Evolutionary conservation across 139 green algal species (phyloP).

Genomic region (Chlamydomonas urium): DNA sequence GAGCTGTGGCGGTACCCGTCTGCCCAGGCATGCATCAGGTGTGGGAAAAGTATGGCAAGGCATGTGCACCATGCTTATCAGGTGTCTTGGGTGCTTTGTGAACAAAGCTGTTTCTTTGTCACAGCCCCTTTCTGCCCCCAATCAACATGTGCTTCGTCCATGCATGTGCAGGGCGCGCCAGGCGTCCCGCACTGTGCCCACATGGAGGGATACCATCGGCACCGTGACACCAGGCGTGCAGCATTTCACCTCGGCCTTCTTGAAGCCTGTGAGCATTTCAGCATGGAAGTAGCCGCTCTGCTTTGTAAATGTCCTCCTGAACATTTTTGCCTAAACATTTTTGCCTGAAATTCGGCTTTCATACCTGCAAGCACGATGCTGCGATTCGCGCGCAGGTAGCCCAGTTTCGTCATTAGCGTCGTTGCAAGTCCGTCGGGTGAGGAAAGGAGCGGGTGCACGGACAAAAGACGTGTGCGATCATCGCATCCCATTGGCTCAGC

Average conservation of each 20-base stretch:
- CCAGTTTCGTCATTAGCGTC: too few relatives aligned
- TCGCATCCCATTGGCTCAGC: too few relatives aligned
- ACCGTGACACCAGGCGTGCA: slow-evolving; percentile 62
- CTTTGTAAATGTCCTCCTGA: too few relatives aligned
- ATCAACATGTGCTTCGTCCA: not conserved
- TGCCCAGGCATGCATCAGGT: slow-evolving; percentile 29
- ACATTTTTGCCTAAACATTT: too few relatives aligned
- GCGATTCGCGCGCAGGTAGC: too few relatives aligned
- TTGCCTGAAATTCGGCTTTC: too few relatives aligned
- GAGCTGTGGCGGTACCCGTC: slow-evolving; percentile 76
- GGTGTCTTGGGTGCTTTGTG: not conserved
- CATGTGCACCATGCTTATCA: not conserved
- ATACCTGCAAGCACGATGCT: too few relatives aligned
- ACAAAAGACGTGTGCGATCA: too few relatives aligned
- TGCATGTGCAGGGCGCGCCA: slow-evolving; percentile 46
- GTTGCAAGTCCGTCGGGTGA: too few relatives aligned
- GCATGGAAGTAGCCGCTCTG: slow-evolving; percentile 48
- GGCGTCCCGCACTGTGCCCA: slow-evolving; percentile 42
- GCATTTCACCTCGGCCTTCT: slow-evolving; percentile 55
- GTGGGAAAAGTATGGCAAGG: not conserved
- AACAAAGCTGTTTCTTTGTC: not conserved
- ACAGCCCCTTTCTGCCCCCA: not conserved
- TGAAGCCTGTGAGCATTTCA: slow-evolving; percentile 56
- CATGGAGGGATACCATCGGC: slow-evolving; percentile 60
- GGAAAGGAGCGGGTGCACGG: too few relatives aligned